A percentile compares a stretch with the other conserved stretches of the same genome.
Evolutionary conservation across 106 monocot genomes (phyloP).

Genomic region (Platanthera zijinensis): DNA sequence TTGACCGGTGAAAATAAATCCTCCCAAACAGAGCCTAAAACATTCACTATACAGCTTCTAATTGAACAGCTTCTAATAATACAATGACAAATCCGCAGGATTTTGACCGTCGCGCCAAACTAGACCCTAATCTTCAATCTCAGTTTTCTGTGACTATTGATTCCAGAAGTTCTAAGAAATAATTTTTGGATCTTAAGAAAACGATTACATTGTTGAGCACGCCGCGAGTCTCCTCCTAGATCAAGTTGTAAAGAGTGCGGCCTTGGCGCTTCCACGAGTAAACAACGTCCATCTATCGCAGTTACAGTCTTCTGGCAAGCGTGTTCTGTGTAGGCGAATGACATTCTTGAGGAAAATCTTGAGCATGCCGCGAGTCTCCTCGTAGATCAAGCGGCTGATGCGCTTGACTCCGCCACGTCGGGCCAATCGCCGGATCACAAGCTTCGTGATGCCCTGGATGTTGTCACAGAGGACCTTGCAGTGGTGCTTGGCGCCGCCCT

Average conservation of each 20-base stretch:
- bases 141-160: no score
- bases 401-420: constrained; percentile 50
- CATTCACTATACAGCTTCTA: no score
- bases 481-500: constrained; percentile 56
- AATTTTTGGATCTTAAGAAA: no score
- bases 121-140: no score
- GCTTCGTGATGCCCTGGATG: constrained; percentile 82
- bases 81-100: no score
- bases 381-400: constrained; percentile 45
- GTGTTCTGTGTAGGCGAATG: constrained; percentile 49
- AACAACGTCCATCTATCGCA: neutral
- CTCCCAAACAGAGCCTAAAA: no score
- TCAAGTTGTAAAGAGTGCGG: neutral
- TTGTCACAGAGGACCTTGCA: constrained; percentile 71
- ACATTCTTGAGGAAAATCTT: constrained; percentile 52
- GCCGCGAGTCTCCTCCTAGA: neutral
- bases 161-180: no score
- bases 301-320: constrained; percentile 8
- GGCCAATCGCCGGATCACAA: constrained; percentile 58
- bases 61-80: no score
- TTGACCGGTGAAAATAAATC: no score
- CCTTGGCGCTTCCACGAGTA: neutral
- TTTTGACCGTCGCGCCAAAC: no score
- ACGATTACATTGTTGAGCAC: neutral
- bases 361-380: constrained; percentile 40